A percentile compares a stretch with the other conserved stretches of the same genome.
Conservation (phyloP, 1,284 basidiomycete genomes). For the Ceratobasidium papillatum region DNA sequence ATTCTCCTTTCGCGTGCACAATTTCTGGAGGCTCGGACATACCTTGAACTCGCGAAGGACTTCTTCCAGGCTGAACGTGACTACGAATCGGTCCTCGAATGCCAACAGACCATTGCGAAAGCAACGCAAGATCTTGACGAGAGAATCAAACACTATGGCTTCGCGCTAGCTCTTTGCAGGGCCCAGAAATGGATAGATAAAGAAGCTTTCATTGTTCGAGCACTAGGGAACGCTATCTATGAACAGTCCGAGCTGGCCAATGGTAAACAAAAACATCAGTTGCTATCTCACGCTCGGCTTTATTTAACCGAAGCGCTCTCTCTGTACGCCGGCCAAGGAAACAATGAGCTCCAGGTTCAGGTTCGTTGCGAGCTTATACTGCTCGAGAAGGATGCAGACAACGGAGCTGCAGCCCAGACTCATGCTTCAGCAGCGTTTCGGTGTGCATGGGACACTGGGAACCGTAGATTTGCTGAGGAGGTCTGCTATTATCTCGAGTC, state of each 20-base stretch:
- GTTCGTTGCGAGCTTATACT: constrained; percentile 31
- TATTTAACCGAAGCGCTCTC: constrained; percentile 12
- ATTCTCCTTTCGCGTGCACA: not conserved
- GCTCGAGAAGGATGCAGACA: constrained; percentile 10
- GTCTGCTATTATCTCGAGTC: constrained; percentile 14
- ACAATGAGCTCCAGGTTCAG: constrained; percentile 21
- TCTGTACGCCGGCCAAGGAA: not conserved
- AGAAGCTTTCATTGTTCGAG: constrained; percentile 16
- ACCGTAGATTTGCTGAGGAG: constrained; percentile 5
- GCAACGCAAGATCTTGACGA: not conserved
- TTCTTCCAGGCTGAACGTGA: not conserved
- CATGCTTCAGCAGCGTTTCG: constrained; percentile 27
- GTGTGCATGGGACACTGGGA: constrained; percentile 7
- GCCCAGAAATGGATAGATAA: not conserved
- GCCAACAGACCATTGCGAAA: not conserved
- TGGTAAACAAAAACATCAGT: not conserved
- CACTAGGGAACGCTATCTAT: constrained; percentile 1
- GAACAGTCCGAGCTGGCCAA: not conserved
- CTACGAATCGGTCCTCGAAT: not conserved
- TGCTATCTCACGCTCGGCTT: not conserved
- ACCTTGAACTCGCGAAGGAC: not conserved
- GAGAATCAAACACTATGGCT: not conserved
- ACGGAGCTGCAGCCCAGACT: constrained; percentile 3
- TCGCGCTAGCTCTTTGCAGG: not conserved
- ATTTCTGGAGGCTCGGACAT: constrained; percentile 1